These are phyloP conservation scores for Kokia cookei DNA, from an alignment of 441 rosid genomes.

Conservation along the genomic window DNA sequence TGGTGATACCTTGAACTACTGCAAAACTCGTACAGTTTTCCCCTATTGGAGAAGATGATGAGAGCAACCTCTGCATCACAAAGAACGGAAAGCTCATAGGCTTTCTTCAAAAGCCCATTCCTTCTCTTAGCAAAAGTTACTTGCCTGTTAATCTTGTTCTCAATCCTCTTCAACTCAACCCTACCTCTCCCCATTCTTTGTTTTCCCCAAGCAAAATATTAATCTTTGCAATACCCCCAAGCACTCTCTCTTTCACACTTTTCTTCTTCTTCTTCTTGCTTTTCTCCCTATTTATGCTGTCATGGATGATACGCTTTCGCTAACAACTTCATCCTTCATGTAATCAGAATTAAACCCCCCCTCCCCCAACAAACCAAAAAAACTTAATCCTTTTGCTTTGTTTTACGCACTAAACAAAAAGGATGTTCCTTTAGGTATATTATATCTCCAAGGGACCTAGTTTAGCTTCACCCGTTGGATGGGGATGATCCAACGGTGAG, in stretches of 20 bases:
- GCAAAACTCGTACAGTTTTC: constrained; percentile 98
- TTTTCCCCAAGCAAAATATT: background rate
- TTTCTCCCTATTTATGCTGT: background rate
- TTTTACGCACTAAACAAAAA: constrained; percentile 1
- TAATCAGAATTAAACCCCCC: background rate
- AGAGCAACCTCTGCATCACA: constrained; percentile 99
- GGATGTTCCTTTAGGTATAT: background rate
- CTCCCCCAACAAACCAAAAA: background rate
- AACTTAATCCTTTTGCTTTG: background rate
- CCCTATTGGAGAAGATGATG: constrained; percentile 99
- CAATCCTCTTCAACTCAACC: constrained; percentile 98
- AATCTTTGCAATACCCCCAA: background rate
- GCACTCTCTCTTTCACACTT: background rate
- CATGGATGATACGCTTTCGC: background rate
- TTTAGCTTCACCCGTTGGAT: background rate
- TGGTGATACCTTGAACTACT: constrained; percentile 87
- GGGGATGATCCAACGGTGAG: constrained; percentile 8
- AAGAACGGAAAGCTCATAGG: constrained; percentile 96
- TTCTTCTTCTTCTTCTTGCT: background rate
- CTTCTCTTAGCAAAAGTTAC: constrained; percentile 99
- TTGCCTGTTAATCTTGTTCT: constrained; percentile 99
- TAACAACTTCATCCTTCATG: background rate
- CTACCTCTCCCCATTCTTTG: constrained; percentile 90
- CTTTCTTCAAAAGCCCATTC: constrained; percentile 97
- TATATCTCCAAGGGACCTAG: background rate